Conservation (phyloP, 2,329 filamentous ascomycete genomes). For the Aspergillus felis region DNA sequence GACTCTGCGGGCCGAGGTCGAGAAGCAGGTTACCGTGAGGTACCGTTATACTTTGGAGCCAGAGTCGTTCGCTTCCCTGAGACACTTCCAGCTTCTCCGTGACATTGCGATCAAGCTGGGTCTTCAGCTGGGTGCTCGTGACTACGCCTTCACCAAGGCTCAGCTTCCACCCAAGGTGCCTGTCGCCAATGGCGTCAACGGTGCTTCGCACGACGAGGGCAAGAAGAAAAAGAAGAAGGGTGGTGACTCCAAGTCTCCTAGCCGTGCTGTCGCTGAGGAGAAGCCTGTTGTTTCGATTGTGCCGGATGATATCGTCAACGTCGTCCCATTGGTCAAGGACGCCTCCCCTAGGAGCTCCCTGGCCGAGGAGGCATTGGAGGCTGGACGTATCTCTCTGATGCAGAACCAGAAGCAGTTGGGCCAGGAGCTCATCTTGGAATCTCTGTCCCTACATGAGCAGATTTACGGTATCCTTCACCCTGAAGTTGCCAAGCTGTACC, state of each 20-base stretch:
- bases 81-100: slow-evolving; percentile 78
- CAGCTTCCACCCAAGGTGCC: slow-evolving; percentile 34
- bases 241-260: slow-evolving; percentile 46
- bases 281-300: slow-evolving; percentile 62
- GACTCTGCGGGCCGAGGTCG: slow-evolving; percentile 64
- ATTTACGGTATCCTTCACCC: slow-evolving; percentile 97
- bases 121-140: slow-evolving; percentile 76
- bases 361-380: slow-evolving; percentile 93
- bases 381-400: slow-evolving; percentile 90
- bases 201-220: slow-evolving; percentile 33
- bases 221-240: slow-evolving; percentile 60
- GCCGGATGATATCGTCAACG: slow-evolving; percentile 81
- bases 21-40: slow-evolving; percentile 66
- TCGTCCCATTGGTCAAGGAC: slow-evolving; percentile 94
- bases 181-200: slow-evolving; percentile 35
- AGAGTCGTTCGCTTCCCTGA: slow-evolving; percentile 64
- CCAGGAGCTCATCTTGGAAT: slow-evolving; percentile 93
- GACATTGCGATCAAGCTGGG: slow-evolving; percentile 87
- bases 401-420: slow-evolving; percentile 94
- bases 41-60: slow-evolving; percentile 71
- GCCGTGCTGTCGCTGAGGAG: slow-evolving; percentile 39
- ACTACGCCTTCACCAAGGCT: slow-evolving; percentile 63
- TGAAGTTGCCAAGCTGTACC: slow-evolving; percentile 92
- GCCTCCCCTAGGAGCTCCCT: slow-evolving; percentile 84
- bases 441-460: slow-evolving; percentile 91